Base-by-base conservation (phyloP, 2,329 filamentous ascomycete species). In the Periconia digitata region DNA sequence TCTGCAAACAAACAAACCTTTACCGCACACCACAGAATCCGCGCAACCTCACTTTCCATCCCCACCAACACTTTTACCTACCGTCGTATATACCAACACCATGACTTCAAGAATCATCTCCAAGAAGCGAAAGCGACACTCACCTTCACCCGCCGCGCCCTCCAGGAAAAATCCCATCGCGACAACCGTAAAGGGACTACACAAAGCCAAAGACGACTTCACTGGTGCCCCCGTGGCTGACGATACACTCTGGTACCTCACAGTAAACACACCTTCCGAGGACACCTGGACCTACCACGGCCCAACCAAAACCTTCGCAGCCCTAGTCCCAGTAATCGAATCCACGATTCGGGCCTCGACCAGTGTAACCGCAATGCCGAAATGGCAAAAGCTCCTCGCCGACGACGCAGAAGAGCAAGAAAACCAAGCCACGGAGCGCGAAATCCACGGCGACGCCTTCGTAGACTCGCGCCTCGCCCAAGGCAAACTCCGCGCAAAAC, bases 231-330 rank as follows among this genome's bases (percentile, higher is more conserved):
- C 41, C 13, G 21, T 37, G 20, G 15, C 24, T 8, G 18, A 46
- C 2, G n/a, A 50, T 37, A 59, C 59, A 8, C 49, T 61, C 51
- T 54, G 54, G 50, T 66, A 64, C 50, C 62, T 67, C 24, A 52
- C 54, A 43, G 42, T 55, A 54, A 60, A 43, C 7, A 53, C 51
- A 1, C 63, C 59, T 0, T 58, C 63, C 53, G 55, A 46, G 13
- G 61, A 67, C 50, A 43, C 44, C 7, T 52, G 53, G 51, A 32
- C 42, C 6, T 47, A 60, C 47, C 18, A 51, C 47, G 60, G 61
- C 39, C 63, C 63, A 6, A 44, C 43, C 2, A 22, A 42, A 2
- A 29, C 20, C 5, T 66, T 64, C 55, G 18, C 35, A 0, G 43
- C 50, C 34, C 56, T 66, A n/a, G 37, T 62, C 36, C 53, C 54